Base-by-base conservation (phyloP, 768 basidiomycete species). In the Calocybe gangraenosa region DNA sequence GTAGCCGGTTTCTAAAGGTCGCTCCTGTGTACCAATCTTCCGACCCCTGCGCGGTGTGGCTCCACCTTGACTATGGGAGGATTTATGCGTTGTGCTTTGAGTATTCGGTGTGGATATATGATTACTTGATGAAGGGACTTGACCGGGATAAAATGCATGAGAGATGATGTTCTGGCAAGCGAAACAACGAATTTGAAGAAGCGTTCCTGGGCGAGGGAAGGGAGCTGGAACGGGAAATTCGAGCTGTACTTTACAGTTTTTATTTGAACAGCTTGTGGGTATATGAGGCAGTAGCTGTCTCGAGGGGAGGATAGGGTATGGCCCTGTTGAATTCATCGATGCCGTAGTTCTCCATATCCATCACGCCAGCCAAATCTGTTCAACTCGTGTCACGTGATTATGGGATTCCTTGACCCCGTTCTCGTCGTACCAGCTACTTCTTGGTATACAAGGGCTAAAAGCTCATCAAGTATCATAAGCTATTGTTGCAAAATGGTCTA, bases 21-120 rank as follows among this genome's bases (percentile, higher is more conserved):
- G 75, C 50, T 91, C 89, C 61, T 93, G 89, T 14, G 91, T 89
- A 1, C 91, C 91, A 51, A 92, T 90, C 72, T 87, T 90, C 48
- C 91, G 69, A 8, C 81, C 76, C 59, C 76, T 83, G 39, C 76
- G 57, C 34, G 51, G 30, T 30, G 49, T 43, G 54, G 58, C 48
- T 44, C 53, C 58, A 10, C 50, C 58, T 50, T 59, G 54, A 47
- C 57, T 58, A 30, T 53, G 49, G 15, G 50, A 50, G 32, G 56
- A 40, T 34, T 57, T 53, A 42, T 59, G 56, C 28, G 55, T 46
- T 18, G 56, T 43, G 35, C 53, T 48, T 31, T 44, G 42, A 6
- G 42, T 52, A 36, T 53, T 48, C 7, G 25, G 23, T 30, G 15
- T 13, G 22, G 41, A n/a, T 10, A 25, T 22, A 20, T 38, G 33